Percentiles rank a stretch among this genome's conserved stretches.
phyloP scores from a whole-genome alignment of 352 stramenopile species.

The Pythium dissimile region DNA sequence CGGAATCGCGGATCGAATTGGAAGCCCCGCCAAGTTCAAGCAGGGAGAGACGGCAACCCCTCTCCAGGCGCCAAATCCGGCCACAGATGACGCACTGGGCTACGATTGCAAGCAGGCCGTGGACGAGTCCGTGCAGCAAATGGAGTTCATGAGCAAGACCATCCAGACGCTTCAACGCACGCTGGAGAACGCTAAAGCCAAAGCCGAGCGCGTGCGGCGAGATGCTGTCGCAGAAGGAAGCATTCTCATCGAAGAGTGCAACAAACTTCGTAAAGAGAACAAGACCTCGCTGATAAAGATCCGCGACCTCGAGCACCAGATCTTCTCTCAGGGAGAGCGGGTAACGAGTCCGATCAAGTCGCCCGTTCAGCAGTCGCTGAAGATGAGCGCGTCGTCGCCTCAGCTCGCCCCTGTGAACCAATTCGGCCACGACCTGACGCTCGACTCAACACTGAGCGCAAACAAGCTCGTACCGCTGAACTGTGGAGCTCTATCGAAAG shows the following conservation, averaged over 20 bases:
- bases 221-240: constrained; percentile 77
- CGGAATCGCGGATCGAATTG: not conserved
- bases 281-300: constrained; percentile 62
- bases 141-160: constrained; percentile 79
- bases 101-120: constrained; percentile 79
- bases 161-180: constrained; percentile 58
- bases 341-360: constrained; percentile 5
- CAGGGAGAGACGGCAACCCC: constrained; percentile 4
- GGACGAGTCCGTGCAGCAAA: constrained; percentile 71
- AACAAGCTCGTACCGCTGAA: constrained; percentile 3
- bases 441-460: constrained; percentile 4
- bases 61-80: not conserved
- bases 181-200: constrained; percentile 65
- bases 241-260: constrained; percentile 79
- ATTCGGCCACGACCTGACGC: constrained; percentile 2
- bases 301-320: constrained; percentile 53
- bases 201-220: constrained; percentile 60
- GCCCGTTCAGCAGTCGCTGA: not conserved
- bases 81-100: constrained; percentile 44
- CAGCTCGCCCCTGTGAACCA: constrained; percentile 11
- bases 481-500: constrained; percentile 4
- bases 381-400: constrained; percentile 6
- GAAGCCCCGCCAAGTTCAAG: not conserved
- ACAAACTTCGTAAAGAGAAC: constrained; percentile 71
- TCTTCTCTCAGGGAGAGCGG: constrained; percentile 14